Conservation (phyloP, 306 rosid species). For the Hippophae tibetana region DNA sequence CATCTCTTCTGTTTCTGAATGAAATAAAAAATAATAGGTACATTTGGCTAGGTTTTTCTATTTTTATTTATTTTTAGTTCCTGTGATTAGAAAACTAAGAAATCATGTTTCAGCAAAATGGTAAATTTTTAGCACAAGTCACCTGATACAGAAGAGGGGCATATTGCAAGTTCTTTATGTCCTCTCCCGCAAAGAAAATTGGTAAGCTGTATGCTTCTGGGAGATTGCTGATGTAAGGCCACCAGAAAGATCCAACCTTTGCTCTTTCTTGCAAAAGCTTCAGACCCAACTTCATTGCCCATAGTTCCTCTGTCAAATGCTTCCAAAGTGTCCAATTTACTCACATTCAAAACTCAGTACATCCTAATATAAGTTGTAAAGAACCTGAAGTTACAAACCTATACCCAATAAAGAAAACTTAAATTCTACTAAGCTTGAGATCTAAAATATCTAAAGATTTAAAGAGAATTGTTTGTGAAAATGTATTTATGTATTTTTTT, state of each 20-base stretch:
- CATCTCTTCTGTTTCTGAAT: too few relatives aligned
- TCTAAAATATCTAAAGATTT: not conserved
- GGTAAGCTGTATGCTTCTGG: constrained; percentile 67
- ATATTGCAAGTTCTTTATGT: constrained; percentile 83
- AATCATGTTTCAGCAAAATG: not conserved
- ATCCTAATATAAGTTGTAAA: constrained; percentile 31
- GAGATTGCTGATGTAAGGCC: constrained; percentile 88
- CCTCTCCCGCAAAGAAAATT: constrained; percentile 78
- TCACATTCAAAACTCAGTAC: constrained; percentile 60
- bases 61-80: too few relatives aligned
- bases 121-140: constrained; percentile 5
- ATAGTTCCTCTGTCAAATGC: constrained; percentile 96
- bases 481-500: too few relatives aligned
- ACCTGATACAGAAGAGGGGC: constrained; percentile 98
- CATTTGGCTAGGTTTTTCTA: too few relatives aligned
- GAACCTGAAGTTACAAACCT: constrained; percentile 38
- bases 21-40: too few relatives aligned
- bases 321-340: constrained; percentile 77
- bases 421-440: not conserved
- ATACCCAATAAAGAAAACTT: constrained; percentile 13
- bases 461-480: not conserved
- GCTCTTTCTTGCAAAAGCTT: constrained; percentile 95
- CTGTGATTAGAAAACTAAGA: too few relatives aligned
- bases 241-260: constrained; percentile 87
- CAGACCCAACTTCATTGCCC: constrained; percentile 96